These are phyloP conservation scores for Pyricularia sp. DNA, from an alignment of 2,329 filamentous ascomycete species.

Conservation along the genomic window DNA sequence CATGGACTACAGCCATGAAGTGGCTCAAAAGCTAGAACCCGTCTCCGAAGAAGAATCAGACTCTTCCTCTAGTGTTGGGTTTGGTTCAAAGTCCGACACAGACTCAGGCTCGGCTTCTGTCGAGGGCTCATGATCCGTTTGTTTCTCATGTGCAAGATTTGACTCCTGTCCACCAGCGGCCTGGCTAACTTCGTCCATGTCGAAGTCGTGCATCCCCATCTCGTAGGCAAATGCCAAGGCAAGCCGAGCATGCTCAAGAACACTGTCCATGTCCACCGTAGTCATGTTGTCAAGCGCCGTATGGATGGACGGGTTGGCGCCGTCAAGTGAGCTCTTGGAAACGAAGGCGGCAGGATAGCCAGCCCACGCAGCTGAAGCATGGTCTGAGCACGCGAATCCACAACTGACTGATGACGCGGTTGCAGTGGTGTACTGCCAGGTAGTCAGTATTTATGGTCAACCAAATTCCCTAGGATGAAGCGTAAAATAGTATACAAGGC, in stretches of 20 bases:
- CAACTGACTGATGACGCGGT: constrained; percentile 25
- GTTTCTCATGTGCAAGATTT: not conserved
- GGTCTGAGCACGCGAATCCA: constrained; percentile 50
- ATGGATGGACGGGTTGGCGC: constrained; percentile 58
- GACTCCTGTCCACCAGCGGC: not conserved
- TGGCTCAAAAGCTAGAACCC: not conserved
- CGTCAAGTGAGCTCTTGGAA: constrained; percentile 45
- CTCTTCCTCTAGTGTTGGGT: not conserved
- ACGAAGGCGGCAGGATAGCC: constrained; percentile 54
- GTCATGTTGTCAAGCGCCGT: constrained; percentile 58
- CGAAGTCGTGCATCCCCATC: constrained; percentile 24
- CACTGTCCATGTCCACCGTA: constrained; percentile 52
- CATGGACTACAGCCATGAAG: not conserved
- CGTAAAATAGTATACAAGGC: constrained; percentile 15
- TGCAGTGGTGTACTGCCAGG: constrained; percentile 39
- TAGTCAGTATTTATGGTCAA: not conserved
- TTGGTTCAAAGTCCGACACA: not conserved
- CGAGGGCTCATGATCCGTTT: not conserved
- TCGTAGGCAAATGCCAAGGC: constrained; percentile 34
- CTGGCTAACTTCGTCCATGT: not conserved
- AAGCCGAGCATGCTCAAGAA: constrained; percentile 47
- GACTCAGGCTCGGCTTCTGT: not conserved
- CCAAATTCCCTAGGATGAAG: constrained; percentile 33
- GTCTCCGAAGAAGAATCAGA: not conserved
- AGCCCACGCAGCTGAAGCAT: constrained; percentile 51